A percentile compares a stretch with the other conserved stretches of the same genome.
phyloP scores from a whole-genome alignment of 352 stramenopile genomes.

The Pythium utonaiense region DNA sequence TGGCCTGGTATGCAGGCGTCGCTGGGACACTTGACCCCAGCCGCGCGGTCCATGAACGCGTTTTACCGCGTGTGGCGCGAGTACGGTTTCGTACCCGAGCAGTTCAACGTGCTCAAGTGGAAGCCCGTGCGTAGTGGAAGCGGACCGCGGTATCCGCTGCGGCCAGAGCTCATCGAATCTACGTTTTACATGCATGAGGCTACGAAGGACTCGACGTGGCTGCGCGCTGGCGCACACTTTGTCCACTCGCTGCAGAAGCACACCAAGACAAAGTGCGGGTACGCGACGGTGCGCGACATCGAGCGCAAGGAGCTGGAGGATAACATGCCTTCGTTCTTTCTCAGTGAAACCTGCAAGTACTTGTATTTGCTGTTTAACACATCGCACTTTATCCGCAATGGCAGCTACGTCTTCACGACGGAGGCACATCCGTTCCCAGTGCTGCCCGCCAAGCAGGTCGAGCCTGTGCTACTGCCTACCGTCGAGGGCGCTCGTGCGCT shows the following conservation, averaged over 20 bases:
- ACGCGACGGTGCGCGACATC: slow-evolving; percentile 87
- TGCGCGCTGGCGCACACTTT: slow-evolving; percentile 69
- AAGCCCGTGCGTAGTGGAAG: slow-evolving; percentile 51
- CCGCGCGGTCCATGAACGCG: slow-evolving; percentile 88
- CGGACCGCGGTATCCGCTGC: slow-evolving; percentile 88
- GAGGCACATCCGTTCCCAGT: slow-evolving; percentile 94
- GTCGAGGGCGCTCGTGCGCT: background rate
- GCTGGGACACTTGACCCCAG: slow-evolving; percentile 85
- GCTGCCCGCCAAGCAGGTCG: slow-evolving; percentile 36
- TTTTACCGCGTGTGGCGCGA: slow-evolving; percentile 95
- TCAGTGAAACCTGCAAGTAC: slow-evolving; percentile 99
- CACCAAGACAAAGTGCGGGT: slow-evolving; percentile 91
- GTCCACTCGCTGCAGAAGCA: slow-evolving; percentile 89
- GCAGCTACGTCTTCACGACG: slow-evolving; percentile 95
- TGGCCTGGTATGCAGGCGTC: slow-evolving; percentile 96
- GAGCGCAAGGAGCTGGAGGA: slow-evolving; percentile 89
- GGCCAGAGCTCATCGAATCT: slow-evolving; percentile 97
- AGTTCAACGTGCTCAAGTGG: slow-evolving; percentile 91
- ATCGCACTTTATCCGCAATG: slow-evolving; percentile 86
- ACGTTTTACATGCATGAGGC: slow-evolving; percentile 95
- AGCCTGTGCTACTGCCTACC: slow-evolving; percentile 38
- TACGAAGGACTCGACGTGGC: slow-evolving; percentile 80
- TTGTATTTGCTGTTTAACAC: slow-evolving; percentile 95
- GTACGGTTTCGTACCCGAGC: slow-evolving; percentile 95
- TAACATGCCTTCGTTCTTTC: slow-evolving; percentile 98